Evolutionary conservation across 2,329 filamentous ascomycete genomes (phyloP).

Genomic region (Curvularia eragrostidis): DNA sequence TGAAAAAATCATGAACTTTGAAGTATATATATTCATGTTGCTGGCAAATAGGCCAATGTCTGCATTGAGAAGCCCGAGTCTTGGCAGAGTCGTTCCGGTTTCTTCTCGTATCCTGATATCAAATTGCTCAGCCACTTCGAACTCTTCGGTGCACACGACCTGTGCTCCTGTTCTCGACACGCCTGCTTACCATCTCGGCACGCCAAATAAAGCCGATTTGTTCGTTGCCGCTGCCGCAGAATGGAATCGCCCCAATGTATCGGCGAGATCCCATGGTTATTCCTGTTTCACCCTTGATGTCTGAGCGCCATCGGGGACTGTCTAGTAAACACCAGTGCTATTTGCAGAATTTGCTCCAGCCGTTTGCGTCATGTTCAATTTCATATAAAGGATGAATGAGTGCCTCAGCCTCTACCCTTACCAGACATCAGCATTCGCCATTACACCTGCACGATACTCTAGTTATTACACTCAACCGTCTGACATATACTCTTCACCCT

Average conservation of each 20-base stretch:
- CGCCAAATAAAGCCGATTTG: slow-evolving; percentile 12
- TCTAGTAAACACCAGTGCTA: slow-evolving; percentile 9
- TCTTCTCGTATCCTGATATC: slow-evolving; percentile 23
- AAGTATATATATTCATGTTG: too few relatives aligned
- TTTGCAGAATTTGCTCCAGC: slow-evolving; percentile 16
- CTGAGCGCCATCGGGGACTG: slow-evolving; percentile 15
- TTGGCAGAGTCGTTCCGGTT: slow-evolving; percentile 15
- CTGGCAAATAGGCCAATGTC: background rate
- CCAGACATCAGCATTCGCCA: slow-evolving; percentile 24
- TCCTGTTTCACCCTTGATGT: slow-evolving; percentile 35
- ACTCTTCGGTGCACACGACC: slow-evolving; percentile 27
- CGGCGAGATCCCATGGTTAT: slow-evolving; percentile 13
- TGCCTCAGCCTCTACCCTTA: slow-evolving; percentile 28
- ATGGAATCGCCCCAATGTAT: slow-evolving; percentile 19
- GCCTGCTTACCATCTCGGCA: slow-evolving; percentile 9
- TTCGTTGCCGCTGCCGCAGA: slow-evolving; percentile 12
- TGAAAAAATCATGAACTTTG: too few relatives aligned
- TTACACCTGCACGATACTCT: slow-evolving; percentile 8
- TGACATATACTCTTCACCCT: slow-evolving; percentile 13
- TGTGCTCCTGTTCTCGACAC: slow-evolving; percentile 8
- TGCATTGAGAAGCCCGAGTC: background rate
- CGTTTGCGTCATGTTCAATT: slow-evolving; percentile 26
- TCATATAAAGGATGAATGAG: slow-evolving; percentile 37
- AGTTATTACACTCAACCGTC: slow-evolving; percentile 7
- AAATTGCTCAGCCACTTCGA: slow-evolving; percentile 25